phyloP scores from a whole-genome alignment of 345 rosid genomes.

The Pistacia atlantica region DNA sequence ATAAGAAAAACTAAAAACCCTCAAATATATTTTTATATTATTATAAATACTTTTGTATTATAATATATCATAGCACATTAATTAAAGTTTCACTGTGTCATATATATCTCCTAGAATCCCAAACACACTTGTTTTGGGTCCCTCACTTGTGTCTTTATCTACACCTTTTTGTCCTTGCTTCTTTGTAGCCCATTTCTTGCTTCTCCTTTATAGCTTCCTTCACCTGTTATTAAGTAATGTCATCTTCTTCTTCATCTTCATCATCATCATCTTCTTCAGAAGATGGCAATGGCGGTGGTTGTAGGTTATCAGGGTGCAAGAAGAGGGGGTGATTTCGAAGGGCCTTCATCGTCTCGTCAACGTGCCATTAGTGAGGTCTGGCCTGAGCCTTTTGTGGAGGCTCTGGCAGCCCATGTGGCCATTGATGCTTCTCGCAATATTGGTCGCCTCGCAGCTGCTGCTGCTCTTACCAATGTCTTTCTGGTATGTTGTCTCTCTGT shows the following conservation, averaged over 20 bases:
- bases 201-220: slow-evolving; percentile 20
- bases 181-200: slow-evolving; percentile 35
- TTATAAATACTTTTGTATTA: background rate
- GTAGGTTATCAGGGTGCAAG: slow-evolving; percentile 22
- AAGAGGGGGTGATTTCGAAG: slow-evolving; percentile 50
- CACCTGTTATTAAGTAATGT: slow-evolving; percentile 20
- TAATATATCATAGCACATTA: background rate
- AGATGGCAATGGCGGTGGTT: slow-evolving; percentile 24
- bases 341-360: slow-evolving; percentile 58
- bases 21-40: background rate
- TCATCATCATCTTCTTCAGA: slow-evolving; percentile 37
- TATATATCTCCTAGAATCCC: slow-evolving; percentile 23
- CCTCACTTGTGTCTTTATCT: slow-evolving; percentile 77
- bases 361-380: slow-evolving; percentile 66
- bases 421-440: slow-evolving; percentile 48
- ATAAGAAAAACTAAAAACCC: background rate
- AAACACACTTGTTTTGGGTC: slow-evolving; percentile 47
- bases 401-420: slow-evolving; percentile 79
- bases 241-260: slow-evolving; percentile 25
- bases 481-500: slow-evolving; percentile 45
- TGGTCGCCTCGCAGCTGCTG: slow-evolving; percentile 77
- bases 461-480: slow-evolving; percentile 71
- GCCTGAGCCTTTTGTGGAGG: slow-evolving; percentile 93
- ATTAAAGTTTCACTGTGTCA: slow-evolving; percentile 2
- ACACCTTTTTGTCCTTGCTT: slow-evolving; percentile 60